These are phyloP conservation scores for Podospora comata DNA, from an alignment of 495 filamentous ascomycete genomes.

Conservation along the genomic window DNA sequence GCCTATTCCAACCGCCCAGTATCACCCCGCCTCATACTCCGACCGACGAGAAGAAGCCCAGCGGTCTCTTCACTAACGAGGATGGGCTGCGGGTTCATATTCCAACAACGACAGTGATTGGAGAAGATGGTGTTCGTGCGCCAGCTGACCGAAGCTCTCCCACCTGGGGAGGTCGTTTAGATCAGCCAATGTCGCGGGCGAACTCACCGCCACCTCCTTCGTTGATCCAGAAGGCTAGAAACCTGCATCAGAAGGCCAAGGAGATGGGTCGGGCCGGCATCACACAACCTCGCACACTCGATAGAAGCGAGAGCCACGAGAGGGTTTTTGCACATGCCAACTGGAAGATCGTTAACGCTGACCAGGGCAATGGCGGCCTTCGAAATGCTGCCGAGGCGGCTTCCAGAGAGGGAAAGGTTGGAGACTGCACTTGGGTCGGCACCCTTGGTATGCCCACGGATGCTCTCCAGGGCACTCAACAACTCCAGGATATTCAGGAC, in stretches of 20 bases:
- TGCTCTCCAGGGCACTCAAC: slow-evolving; percentile 61
- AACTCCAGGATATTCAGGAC: slow-evolving; percentile 75
- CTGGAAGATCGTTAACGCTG: slow-evolving; percentile 80
- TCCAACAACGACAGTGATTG: slow-evolving; percentile 29
- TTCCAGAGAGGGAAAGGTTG: slow-evolving; percentile 56
- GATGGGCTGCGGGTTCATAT: slow-evolving; percentile 47
- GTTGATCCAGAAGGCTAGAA: slow-evolving; percentile 58
- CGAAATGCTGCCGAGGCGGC: slow-evolving; percentile 82
- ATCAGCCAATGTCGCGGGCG: slow-evolving; percentile 71
- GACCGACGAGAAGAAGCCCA: slow-evolving; percentile 50
- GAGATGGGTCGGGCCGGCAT: slow-evolving; percentile 48
- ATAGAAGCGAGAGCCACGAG: slow-evolving; percentile 56
- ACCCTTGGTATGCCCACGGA: slow-evolving; percentile 91
- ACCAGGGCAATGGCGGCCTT: slow-evolving; percentile 88
- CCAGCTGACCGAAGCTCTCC: slow-evolving; percentile 64
- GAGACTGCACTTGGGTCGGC: slow-evolving; percentile 80
- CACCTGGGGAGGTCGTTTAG: slow-evolving; percentile 65
- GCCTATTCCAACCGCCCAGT: slow-evolving; percentile 41
- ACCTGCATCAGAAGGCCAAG: slow-evolving; percentile 53
- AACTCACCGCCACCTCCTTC: slow-evolving; percentile 66
- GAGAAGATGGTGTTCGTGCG: slow-evolving; percentile 35
- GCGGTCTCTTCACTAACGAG: slow-evolving; percentile 60
- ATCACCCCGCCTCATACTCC: slow-evolving; percentile 58
- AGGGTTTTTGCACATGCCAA: slow-evolving; percentile 62
- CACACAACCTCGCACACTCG: slow-evolving; percentile 42